Base-by-base conservation (phyloP, 306 rosid species). In the Quercus parvula region DNA sequence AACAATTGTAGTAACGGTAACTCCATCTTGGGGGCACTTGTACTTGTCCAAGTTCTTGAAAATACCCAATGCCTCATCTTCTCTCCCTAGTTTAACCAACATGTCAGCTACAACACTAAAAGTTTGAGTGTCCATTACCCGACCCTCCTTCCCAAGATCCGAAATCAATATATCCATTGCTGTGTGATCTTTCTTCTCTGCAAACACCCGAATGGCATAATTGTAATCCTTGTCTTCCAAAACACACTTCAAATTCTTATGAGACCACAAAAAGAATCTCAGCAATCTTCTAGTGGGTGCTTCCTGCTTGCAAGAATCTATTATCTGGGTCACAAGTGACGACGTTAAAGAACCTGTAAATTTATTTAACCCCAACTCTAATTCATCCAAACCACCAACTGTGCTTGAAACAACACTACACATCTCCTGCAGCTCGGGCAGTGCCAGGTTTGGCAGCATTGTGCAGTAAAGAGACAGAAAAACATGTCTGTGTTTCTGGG, bases 201-300 rank as follows among this genome's bases (percentile, higher is more conserved):
- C 75, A 52, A 94, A 92, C 73, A 87, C 81, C 71, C 81, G 81
- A 77, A 92, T 85, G 82, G 92, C 94, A 76, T 85, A 28, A 79
- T 90, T 90, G 76, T 92, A 94, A 75, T 86, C 97, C 79, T 86
- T 83, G 82, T 94, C 93, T 69, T 88, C 80, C 72, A 92, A 81
- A 68, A 63, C 73, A 78, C 33, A 62, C 84, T 81, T 82, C 82
- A 92, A 86, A 77, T 82, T 88, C 87, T 83, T 88, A 73, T 69
- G 75, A 20, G 94, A 89, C 96, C 98, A 94, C 74, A 88, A 77
- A 86, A 94, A 89, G 86, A 92, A 94, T 80, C 96, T 89, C n/a
- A 92, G 90, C 84, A 94, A 49, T 76, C 94, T 90, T 81, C 96
- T 86, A 73, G 87, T 81, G 30, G 87, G 92, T 38, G 92, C 97